These are phyloP conservation scores for Saitozyma podzolica DNA, from an alignment of 768 basidiomycete genomes.

Conservation along the genomic window DNA sequence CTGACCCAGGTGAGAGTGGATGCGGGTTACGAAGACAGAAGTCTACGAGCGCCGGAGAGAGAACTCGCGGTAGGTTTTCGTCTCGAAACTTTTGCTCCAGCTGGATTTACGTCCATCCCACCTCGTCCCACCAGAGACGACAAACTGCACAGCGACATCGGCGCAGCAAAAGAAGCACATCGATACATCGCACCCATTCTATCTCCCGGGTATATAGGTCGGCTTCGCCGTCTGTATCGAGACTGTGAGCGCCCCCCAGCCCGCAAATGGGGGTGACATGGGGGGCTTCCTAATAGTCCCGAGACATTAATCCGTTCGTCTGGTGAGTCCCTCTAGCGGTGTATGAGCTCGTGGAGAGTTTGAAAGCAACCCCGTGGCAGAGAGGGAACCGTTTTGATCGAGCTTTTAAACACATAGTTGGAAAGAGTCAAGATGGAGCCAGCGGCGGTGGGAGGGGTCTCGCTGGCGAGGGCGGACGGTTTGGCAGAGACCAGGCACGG, in stretches of 20 bases:
- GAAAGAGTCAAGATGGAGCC: constrained; percentile 6
- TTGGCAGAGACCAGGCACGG: not conserved
- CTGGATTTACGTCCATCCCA: too few relatives aligned
- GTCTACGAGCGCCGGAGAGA: too few relatives aligned
- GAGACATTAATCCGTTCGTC: constrained; percentile 51
- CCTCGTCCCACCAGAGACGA: too few relatives aligned
- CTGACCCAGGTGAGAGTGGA: too few relatives aligned
- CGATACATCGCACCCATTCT: too few relatives aligned
- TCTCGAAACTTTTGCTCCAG: too few relatives aligned
- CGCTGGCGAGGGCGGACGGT: not conserved
- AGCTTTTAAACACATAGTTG: not conserved
- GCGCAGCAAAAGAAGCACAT: too few relatives aligned
- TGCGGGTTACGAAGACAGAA: too few relatives aligned
- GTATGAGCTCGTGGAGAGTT: constrained; percentile 1
- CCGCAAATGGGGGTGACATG: constrained; percentile 4
- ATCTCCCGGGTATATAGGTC: not conserved
- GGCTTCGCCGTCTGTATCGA: constrained; percentile 20
- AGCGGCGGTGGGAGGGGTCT: not conserved
- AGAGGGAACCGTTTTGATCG: constrained; percentile 22
- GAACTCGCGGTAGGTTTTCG: too few relatives aligned
- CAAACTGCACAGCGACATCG: too few relatives aligned
- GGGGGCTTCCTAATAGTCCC: constrained; percentile 43
- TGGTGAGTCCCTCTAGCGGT: constrained; percentile 33
- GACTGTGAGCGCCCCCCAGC: constrained; percentile 27
- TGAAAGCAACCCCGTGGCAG: constrained; percentile 10